Base-by-base conservation (phyloP, 805 yeast species). In the Kodamaea jinghongensis region DNA sequence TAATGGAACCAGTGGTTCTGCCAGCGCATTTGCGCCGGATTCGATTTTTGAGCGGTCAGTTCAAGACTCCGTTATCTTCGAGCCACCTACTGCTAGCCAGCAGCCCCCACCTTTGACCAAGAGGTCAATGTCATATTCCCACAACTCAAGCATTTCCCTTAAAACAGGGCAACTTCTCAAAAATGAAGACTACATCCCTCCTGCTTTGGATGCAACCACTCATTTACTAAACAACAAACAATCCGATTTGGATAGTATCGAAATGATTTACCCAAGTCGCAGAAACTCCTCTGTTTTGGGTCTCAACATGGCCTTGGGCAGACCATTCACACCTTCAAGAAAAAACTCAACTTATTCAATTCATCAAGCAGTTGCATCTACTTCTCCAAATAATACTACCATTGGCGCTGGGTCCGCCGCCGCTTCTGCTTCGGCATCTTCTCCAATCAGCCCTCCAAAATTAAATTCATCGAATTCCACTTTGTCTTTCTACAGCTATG, bases 151-250 rank as follows among this genome's bases (percentile, higher is more conserved):
- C 16, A 34, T 58, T 27, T 51, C 61, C 6, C 55, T 65, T 27
- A 48, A 39, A 26, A 50, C 31, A 9, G 60, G 58, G 27, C 55
- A 36, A 34, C 50, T 41, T 28, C 55, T 64, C 39, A 66, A 73
- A 26, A 60, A 67, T 6, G 82, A 86, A 58, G 85, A 88, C 59
- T 76, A 63, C 49, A 85, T 87, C 14, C 85, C 95, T 2, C 90
- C 96, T 0, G 86, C 86, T 5, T 67, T 87, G 49, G 95, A 86
- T 51, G 75, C 75, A 15, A 87, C 95, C 6, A 76, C 93, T 4
- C 73, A 81, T 13, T 78, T 83, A 44, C 67, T 85, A 27, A 70
- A 80, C 31, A 75, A 81, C 10, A 80, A 79, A 50, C 62, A 68
- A 31, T 68, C 83, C 4, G 77, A 83, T 51, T 72, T 88, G 44